A percentile compares a stretch with the other conserved stretches of the same genome.
Evolutionary conservation across 2,329 filamentous ascomycete species (phyloP).

Genomic region (Ophiostoma sp.): DNA sequence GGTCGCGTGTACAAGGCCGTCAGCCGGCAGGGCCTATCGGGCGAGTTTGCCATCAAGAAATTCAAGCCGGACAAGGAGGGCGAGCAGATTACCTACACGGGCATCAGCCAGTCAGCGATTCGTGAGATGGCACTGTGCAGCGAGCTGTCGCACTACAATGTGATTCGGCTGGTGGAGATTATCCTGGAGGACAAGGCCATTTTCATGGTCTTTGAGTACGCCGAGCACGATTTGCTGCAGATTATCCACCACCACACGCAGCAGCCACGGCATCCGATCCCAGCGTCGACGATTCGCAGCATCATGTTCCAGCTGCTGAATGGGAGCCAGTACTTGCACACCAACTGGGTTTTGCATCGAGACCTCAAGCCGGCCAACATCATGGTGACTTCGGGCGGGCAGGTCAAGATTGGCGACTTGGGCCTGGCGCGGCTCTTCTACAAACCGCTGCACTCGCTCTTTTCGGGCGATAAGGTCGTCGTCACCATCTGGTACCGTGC

Average conservation of each 20-base stretch:
- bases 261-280: conserved; percentile 82
- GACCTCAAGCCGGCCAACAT: conserved; percentile 98
- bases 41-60: conserved; percentile 98
- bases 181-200: conserved; percentile 99
- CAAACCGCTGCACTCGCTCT: conserved; percentile 89
- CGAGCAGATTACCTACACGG: conserved; percentile 90
- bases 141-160: conserved; percentile 83
- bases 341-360: conserved; percentile 95
- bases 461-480: conserved; percentile 94
- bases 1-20: conserved; percentile 96
- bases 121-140: conserved; percentile 97
- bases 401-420: conserved; percentile 92
- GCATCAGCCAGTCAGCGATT: conserved; percentile 94
- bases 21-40: conserved; percentile 68
- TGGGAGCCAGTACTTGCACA: conserved; percentile 90
- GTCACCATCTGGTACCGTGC: conserved; percentile 99
- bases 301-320: conserved; percentile 96
- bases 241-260: conserved; percentile 98
- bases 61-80: conserved; percentile 99
- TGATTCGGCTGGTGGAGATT: conserved; percentile 89
- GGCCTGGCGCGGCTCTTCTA: conserved; percentile 90
- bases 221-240: conserved; percentile 93
- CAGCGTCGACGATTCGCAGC: conserved; percentile 83
- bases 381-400: conserved; percentile 88
- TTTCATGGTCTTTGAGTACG: conserved; percentile 99